Percentiles rank a stretch among this genome's conserved stretches.
Conservation (phyloP, 2,329 filamentous ascomycete species). For the Chrysoporthe austroafricana region DNA sequence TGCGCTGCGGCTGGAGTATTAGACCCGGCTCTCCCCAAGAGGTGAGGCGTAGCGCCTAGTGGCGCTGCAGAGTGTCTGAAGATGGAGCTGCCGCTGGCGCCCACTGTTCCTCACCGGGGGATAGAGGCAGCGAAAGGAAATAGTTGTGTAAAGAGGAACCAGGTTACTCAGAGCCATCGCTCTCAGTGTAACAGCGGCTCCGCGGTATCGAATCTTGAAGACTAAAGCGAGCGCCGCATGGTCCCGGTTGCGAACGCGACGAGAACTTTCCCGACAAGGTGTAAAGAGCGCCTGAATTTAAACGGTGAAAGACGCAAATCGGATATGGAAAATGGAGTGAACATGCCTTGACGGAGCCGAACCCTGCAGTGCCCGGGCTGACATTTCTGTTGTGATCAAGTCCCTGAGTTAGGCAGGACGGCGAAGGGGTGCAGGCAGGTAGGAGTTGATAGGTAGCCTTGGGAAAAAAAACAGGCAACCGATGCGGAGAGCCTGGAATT, state of each 20-base stretch:
- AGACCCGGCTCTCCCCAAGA: neutral
- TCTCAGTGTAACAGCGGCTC: no score
- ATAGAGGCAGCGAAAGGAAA: no score
- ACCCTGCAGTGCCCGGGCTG: neutral
- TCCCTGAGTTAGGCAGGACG: neutral
- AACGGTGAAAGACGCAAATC: neutral
- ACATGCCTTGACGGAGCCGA: neutral
- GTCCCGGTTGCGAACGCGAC: neutral
- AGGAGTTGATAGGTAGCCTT: neutral
- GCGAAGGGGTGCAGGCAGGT: neutral
- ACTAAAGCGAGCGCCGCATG: neutral
- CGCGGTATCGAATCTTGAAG: neutral
- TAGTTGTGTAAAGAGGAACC: no score
- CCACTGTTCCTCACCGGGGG: no score
- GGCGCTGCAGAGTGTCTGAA: no score
- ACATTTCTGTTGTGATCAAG: neutral
- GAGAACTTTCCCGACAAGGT: neutral
- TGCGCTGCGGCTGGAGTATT: neutral
- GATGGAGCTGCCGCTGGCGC: no score
- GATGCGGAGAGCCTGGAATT: neutral
- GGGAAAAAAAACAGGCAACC: neutral
- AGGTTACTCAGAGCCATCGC: no score
- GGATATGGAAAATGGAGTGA: neutral
- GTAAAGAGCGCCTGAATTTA: neutral
- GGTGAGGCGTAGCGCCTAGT: no score